Conservation (phyloP, 306 rosid genomes). For the Acacia confusa region DNA sequence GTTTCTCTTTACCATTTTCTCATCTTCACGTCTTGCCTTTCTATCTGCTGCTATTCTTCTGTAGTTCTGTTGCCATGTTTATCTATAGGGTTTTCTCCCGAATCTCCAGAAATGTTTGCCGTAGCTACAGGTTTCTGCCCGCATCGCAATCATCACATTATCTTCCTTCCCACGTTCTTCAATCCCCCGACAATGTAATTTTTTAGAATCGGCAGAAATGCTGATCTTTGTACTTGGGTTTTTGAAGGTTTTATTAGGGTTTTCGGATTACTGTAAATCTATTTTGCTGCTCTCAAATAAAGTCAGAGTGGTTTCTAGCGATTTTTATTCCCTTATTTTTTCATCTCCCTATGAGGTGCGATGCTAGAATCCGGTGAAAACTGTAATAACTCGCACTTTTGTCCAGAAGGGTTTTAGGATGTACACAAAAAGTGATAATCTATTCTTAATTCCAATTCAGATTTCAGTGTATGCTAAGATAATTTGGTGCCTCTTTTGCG, state of each 20-base stretch:
- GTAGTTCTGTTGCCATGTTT: neutral
- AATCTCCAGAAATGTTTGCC: neutral
- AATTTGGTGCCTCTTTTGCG: neutral
- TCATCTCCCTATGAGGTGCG: neutral
- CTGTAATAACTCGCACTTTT: neutral
- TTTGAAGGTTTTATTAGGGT: neutral
- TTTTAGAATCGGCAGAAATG: neutral
- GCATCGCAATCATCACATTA: neutral
- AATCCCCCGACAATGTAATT: neutral
- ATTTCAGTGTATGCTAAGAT: neutral
- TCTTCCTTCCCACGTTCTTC: neutral
- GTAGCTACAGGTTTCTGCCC: neutral
- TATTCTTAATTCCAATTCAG: neutral
- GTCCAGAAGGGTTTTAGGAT: neutral
- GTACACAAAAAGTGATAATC: neutral
- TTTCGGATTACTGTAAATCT: neutral
- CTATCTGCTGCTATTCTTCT: neutral
- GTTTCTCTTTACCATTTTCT: neutral
- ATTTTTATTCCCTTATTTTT: neutral
- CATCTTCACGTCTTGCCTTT: neutral
- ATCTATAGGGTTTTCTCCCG: neutral
- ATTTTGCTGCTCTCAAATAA: neutral
- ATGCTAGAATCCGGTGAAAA: neutral
- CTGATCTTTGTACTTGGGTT: neutral
- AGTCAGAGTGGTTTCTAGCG: neutral